phyloP scores from a whole-genome alignment of 1,139 yeast genomes.

The Hanseniaspora uvarum region DNA sequence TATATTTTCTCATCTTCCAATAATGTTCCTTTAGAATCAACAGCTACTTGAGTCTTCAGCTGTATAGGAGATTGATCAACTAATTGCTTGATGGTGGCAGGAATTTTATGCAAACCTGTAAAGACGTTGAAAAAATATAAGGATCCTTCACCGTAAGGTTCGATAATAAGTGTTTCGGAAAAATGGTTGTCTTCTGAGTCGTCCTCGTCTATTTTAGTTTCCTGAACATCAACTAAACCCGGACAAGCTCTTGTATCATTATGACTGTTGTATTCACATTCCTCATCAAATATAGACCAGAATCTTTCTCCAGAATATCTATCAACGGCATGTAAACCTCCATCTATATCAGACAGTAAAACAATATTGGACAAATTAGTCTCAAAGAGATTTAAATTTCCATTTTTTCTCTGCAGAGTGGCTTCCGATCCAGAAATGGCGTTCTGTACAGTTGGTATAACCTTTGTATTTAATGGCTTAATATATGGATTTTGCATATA shows the following conservation, averaged over 20 bases:
- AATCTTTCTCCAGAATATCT: conserved; percentile 63
- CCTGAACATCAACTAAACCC: conserved; percentile 26
- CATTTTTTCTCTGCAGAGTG: conserved; percentile 11
- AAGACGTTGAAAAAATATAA: conserved; percentile 77
- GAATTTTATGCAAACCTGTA: conserved; percentile 66
- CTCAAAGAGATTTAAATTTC: conserved; percentile 23
- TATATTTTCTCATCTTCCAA: conserved; percentile 76
- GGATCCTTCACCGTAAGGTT: conserved; percentile 78
- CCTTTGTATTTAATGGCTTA: neutral
- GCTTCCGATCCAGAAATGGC: conserved; percentile 15
- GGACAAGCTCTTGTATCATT: conserved; percentile 25
- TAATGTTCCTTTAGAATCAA: conserved; percentile 31
- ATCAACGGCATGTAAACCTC: conserved; percentile 72
- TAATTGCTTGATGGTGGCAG: conserved; percentile 68
- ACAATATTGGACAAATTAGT: conserved; percentile 44
- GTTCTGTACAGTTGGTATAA: neutral
- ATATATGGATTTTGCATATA: neutral
- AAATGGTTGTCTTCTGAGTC: conserved; percentile 18
- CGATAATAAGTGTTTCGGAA: conserved; percentile 59
- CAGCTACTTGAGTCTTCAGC: conserved; percentile 33
- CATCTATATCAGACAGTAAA: conserved; percentile 76
- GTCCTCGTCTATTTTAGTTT: conserved; percentile 22
- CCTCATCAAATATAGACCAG: conserved; percentile 59
- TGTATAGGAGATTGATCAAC: conserved; percentile 79
- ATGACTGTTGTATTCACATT: conserved; percentile 22